phyloP scores from a whole-genome alignment of 108 stramenopile species.

The Cylindrotheca closterium region DNA sequence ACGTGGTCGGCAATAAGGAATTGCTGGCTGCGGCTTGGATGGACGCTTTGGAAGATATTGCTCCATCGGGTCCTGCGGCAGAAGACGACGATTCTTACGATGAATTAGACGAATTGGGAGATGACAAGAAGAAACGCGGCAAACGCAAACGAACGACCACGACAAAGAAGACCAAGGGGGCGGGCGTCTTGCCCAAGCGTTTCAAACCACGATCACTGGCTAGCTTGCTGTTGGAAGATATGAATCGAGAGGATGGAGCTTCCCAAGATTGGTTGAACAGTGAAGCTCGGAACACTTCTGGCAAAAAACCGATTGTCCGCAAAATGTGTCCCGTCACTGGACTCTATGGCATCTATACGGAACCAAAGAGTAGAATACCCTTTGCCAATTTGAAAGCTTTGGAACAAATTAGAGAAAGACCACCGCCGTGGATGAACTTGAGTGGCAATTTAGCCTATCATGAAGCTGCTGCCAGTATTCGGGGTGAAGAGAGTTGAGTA shows the following conservation, averaged over 20 bases:
- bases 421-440: slow-evolving; percentile 82
- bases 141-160: too few relatives aligned
- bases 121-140: slow-evolving; percentile 27
- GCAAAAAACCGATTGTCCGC: slow-evolving; percentile 15
- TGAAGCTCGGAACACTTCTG: slow-evolving; percentile 28
- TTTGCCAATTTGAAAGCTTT: slow-evolving; percentile 75
- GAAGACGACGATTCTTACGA: slow-evolving; percentile 84
- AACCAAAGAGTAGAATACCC: slow-evolving; percentile 78
- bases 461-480: slow-evolving; percentile 45
- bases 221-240: slow-evolving; percentile 75
- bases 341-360: slow-evolving; percentile 64
- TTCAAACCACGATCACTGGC: slow-evolving; percentile 78
- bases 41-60: slow-evolving; percentile 80
- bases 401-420: slow-evolving; percentile 81
- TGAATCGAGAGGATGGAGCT: slow-evolving; percentile 60
- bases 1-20: slow-evolving; percentile 31
- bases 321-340: slow-evolving; percentile 87
- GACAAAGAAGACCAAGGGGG: slow-evolving; percentile 9
- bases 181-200: slow-evolving; percentile 60
- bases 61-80: slow-evolving; percentile 9
- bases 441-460: slow-evolving; percentile 42
- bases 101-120: slow-evolving; percentile 73
- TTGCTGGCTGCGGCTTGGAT: slow-evolving; percentile 67
- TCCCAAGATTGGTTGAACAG: slow-evolving; percentile 66
- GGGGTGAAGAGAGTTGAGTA: slow-evolving; percentile 21